Evolutionary conservation across 441 rosid genomes (phyloP).

Genomic region (Theobroma grandiflorum): DNA sequence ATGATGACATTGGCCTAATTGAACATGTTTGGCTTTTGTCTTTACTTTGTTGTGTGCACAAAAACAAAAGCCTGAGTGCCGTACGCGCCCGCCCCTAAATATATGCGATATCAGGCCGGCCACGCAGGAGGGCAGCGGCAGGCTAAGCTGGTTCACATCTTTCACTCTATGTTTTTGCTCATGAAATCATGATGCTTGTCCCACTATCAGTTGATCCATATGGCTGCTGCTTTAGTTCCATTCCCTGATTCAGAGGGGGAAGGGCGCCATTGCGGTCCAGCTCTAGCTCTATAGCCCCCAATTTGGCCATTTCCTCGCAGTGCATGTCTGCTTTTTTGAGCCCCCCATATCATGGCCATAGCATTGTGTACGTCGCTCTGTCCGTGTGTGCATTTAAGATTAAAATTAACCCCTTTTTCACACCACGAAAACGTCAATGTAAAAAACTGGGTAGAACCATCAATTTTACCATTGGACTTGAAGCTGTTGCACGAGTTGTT

Average conservation of each 20-base stretch:
- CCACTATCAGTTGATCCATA: not conserved
- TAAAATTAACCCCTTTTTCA: not conserved
- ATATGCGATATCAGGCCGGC: not conserved
- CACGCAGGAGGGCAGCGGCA: not conserved
- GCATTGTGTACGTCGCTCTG: not conserved
- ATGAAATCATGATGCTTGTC: not conserved
- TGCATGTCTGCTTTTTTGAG: not conserved
- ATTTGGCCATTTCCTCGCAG: not conserved
- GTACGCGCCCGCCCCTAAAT: too few relatives aligned
- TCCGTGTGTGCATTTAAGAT: not conserved
- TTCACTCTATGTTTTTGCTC: not conserved
- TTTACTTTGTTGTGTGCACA: not conserved
- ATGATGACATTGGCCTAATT: not conserved
- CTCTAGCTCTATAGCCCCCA: not conserved
- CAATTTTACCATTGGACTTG: constrained; percentile 8
- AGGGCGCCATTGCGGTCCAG: not conserved
- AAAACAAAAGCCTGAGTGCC: not conserved
- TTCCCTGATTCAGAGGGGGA: not conserved
- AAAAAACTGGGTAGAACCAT: not conserved
- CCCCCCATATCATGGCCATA: constrained; percentile 21
- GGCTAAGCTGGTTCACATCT: not conserved
- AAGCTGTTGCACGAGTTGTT: not conserved
- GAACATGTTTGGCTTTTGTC: not conserved
- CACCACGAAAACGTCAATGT: not conserved
- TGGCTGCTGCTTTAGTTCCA: not conserved